Base-by-base conservation (phyloP, 179 eudicot genomes). In the Beta macrorhiza region DNA sequence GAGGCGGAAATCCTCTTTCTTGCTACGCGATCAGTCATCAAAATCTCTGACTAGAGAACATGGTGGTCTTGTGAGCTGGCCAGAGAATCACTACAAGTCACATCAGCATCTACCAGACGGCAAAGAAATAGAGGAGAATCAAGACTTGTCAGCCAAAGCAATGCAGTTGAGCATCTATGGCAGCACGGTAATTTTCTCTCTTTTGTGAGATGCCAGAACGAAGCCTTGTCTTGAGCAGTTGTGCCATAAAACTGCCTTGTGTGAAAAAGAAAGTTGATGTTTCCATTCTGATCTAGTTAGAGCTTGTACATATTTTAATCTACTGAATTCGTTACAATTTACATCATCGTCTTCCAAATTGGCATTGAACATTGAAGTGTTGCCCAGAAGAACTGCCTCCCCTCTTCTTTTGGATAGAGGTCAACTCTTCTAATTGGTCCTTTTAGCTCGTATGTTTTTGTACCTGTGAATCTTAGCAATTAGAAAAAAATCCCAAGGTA, bases 91-190 rank as follows among this genome's bases (percentile, higher is more conserved):
- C 76, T 62, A 32, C 83, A 77, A 80, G 80, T 72, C 88, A 51
- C 89, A 77, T 70, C 87, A 80, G 73, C 84, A 82, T 58, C 79
- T 72, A 37, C 80, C 78, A 49, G 75, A 76, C 47, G 74, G 19
- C 37, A 75, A 79, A 69, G 83, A 72, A 56, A 22, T 59, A 45
- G 87, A 83, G 77, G 77, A 70, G 64, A 82, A 63, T 20, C 73
- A 20, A 42, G 85, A 84, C 76, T 84, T 95, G 83, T 88, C 97
- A 72, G 90, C 92, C 37, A 85, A 86, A 78, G 96, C 97, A 65
- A 89, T 90, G 98, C 92, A 88, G 87, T 87, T 95, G 62, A 88
- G 95, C 92, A 87, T 91, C 82, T 93, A 58, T 84, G 98, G 97
- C 57, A 95, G 93, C 93, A 89, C 76, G 95, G 97, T 95, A 88